Base-by-base conservation (phyloP, 208 protist species). In the Leishmania martiniquensis region DNA sequence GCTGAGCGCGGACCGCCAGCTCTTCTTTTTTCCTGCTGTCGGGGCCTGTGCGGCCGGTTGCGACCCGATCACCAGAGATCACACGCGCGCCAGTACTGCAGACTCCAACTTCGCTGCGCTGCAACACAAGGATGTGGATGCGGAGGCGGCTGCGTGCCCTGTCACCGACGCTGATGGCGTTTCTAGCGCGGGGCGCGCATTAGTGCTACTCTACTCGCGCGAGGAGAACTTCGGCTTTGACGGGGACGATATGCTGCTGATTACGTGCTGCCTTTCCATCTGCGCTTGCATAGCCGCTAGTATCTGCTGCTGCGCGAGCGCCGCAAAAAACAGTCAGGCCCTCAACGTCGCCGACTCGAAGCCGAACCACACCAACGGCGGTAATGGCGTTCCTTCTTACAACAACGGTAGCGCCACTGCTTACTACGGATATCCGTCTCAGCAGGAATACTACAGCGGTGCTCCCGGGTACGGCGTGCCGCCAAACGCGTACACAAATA, bases 301-400 rank as follows among this genome's bases (percentile, higher is more conserved):
- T 22, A 72, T 82, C 77, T 82, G 70, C 76, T 76, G 70, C 60
- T 77, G 77, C 44, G 32, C 72, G 17, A 52, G 29, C n/a, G n/a
- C 63, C 22, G 39, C 52, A 47, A 72, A 77, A 20, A 65, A 82
- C 6, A 34, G 69, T 29, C 42, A 55, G 69, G 2, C 22, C 29
- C 55, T 29, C 55, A 55, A 39, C 42, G 49, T 71, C 45, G 67
- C 2, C 20, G 59, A 79, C 45, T 49, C 63, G 49, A 62, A 62
- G 9, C 34, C 68, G n/a, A 51, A 71, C 62, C 22, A 62, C n/a
- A 45, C 70, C 70, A 52, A 37, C 57, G 67, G 25, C 42, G 57
- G 68, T 57, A 45, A 45, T 72, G 37, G 39, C 4, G 29, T 63
- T 29, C 13, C 71, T 9, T 42, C 62, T n/a, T 17, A 70, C 55